Percentiles rank a stretch among this genome's conserved stretches.
These are phyloP conservation scores for Apophysomyces trapeziformis DNA, from an alignment of 371 early-diverging fungal genomes.

Conservation along the genomic window DNA sequence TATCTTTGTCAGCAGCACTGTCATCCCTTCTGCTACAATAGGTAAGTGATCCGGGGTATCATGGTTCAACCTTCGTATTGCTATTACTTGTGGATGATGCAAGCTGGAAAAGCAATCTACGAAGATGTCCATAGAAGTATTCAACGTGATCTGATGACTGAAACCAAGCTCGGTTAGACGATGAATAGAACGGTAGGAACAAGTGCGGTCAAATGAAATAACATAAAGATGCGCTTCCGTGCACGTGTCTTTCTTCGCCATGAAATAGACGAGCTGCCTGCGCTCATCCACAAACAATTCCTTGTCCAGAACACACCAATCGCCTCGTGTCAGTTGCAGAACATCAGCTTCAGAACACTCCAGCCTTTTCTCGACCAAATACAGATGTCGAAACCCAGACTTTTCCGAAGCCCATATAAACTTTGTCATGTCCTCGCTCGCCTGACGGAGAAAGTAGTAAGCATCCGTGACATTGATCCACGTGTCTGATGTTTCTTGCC, in stretches of 20 bases:
- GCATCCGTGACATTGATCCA: constrained; percentile 77
- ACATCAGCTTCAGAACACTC: constrained; percentile 10
- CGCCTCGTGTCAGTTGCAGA: constrained; percentile 47
- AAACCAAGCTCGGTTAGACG: constrained; percentile 62
- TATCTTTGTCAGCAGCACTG: constrained; percentile 10
- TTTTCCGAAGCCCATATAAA: constrained; percentile 72
- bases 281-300: constrained; percentile 67
- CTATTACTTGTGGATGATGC: constrained; percentile 36
- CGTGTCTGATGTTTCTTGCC: constrained; percentile 57
- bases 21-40: constrained; percentile 8
- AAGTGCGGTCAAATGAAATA: constrained; percentile 37
- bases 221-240: constrained; percentile 76
- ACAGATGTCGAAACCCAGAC: constrained; percentile 74
- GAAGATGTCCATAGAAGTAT: constrained; percentile 48
- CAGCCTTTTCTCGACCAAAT: constrained; percentile 42
- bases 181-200: constrained; percentile 23
- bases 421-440: constrained; percentile 7
- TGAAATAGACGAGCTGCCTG: constrained; percentile 69
- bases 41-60: constrained; percentile 13
- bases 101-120: constrained; percentile 62
- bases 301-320: constrained; percentile 66
- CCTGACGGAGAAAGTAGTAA: constrained; percentile 48
- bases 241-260: constrained; percentile 68
- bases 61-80: constrained; percentile 28
- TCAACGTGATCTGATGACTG: constrained; percentile 59